Percentiles rank a stretch among this genome's conserved stretches.
phyloP scores from a whole-genome alignment of 129 eudicot genomes.

The Centaurea solstitialis region DNA sequence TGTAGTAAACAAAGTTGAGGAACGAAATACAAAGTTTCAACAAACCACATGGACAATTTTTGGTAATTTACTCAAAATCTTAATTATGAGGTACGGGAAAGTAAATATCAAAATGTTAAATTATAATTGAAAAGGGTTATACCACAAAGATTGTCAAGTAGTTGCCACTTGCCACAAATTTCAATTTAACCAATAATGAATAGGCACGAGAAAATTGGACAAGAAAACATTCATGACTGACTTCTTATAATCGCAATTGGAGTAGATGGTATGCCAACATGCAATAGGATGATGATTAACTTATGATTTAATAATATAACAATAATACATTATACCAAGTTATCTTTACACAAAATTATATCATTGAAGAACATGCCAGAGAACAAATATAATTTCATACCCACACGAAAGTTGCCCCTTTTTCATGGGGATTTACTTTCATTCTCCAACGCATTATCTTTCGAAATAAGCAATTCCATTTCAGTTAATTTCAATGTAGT shows the following conservation, averaged over 20 bases:
- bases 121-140: neutral
- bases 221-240: neutral
- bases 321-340: neutral
- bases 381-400: neutral
- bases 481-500: too few species aligned
- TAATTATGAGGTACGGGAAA: neutral
- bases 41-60: neutral
- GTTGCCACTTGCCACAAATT: neutral
- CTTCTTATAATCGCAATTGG: neutral
- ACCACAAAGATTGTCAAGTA: neutral
- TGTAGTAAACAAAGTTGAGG: neutral
- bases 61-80: neutral
- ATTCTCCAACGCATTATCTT: too few species aligned
- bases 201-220: neutral
- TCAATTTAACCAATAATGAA: neutral
- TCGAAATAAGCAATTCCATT: too few species aligned
- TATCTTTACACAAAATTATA: neutral
- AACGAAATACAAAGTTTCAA: neutral
- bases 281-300: neutral
- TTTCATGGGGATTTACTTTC: too few species aligned
- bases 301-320: neutral
- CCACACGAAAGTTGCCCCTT: neutral
- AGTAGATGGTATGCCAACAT: neutral
- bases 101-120: neutral
- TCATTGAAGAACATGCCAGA: neutral